Evolutionary conservation across 495 filamentous ascomycete genomes (phyloP).

Genomic region (Xylaria acuta): DNA sequence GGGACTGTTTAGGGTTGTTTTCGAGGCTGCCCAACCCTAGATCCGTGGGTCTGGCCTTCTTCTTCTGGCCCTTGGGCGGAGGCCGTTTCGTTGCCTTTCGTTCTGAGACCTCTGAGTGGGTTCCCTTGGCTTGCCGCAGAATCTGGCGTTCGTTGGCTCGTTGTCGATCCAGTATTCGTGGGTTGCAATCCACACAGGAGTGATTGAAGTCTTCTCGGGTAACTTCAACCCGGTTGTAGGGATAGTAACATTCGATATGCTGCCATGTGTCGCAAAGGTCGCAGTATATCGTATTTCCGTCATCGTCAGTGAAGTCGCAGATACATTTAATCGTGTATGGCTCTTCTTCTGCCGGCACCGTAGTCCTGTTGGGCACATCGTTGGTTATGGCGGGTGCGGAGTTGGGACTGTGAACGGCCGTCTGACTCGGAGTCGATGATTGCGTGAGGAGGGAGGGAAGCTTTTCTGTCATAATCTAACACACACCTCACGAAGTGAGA

Average conservation of each 20-base stretch:
- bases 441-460: slow-evolving; percentile 66
- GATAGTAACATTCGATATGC: slow-evolving; percentile 95
- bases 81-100: slow-evolving; percentile 70
- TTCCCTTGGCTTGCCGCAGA: slow-evolving; percentile 52
- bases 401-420: slow-evolving; percentile 56
- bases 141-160: slow-evolving; percentile 70
- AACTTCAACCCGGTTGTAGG: slow-evolving; percentile 70
- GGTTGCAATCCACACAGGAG: slow-evolving; percentile 85
- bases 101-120: slow-evolving; percentile 61
- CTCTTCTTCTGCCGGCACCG: slow-evolving; percentile 72
- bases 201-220: slow-evolving; percentile 71
- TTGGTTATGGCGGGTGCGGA: slow-evolving; percentile 54
- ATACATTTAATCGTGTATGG: slow-evolving; percentile 98
- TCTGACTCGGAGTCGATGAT: slow-evolving; percentile 59
- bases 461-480: slow-evolving; percentile 94
- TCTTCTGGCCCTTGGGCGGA: slow-evolving; percentile 74
- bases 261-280: slow-evolving; percentile 97
- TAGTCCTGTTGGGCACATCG: slow-evolving; percentile 61
- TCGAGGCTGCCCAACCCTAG: slow-evolving; percentile 49
- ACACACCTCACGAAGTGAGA: slow-evolving; percentile 61
- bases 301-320: slow-evolving; percentile 89
- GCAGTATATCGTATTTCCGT: slow-evolving; percentile 96
- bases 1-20: slow-evolving; percentile 43
- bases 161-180: slow-evolving; percentile 71
- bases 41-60: slow-evolving; percentile 66